Evolutionary conservation across 495 filamentous ascomycete species (phyloP).

Genomic region (Saxophila tyrrhenica): DNA sequence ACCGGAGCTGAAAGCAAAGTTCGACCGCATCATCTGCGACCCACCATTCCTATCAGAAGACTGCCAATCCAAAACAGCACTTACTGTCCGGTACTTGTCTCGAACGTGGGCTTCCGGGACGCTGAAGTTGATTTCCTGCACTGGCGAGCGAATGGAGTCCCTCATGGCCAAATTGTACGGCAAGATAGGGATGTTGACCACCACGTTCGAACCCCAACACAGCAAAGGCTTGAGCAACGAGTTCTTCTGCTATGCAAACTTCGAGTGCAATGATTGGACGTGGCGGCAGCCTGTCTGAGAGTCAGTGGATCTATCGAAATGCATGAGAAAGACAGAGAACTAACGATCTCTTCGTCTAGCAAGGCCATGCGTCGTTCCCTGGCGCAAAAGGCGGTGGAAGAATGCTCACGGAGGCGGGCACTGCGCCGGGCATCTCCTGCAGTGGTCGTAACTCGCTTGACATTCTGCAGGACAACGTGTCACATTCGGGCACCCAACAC

Average conservation of each 20-base stretch:
- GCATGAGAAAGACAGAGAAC: no score
- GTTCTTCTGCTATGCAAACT: slow-evolving; percentile 69
- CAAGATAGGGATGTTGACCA: slow-evolving; percentile 38
- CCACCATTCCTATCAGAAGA: slow-evolving; percentile 70
- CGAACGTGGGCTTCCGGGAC: slow-evolving; percentile 29
- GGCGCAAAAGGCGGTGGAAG: no score
- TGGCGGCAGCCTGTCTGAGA: slow-evolving; percentile 17
- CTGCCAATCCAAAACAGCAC: slow-evolving; percentile 70
- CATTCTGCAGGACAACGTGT: no score
- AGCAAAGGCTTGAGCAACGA: slow-evolving; percentile 60
- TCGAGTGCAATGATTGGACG: slow-evolving; percentile 47
- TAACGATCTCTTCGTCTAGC: no score
- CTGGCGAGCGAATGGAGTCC: slow-evolving; percentile 30
- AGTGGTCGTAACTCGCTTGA: no score
- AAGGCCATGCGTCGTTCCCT: no score
- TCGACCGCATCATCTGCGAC: slow-evolving; percentile 59
- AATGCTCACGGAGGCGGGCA: no score
- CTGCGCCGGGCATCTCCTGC: no score
- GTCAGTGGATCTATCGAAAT: no score
- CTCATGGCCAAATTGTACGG: slow-evolving; percentile 28
- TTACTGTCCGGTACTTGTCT: slow-evolving; percentile 60
- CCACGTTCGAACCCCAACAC: slow-evolving; percentile 52
- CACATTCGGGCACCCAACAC: no score
- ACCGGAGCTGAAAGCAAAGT: slow-evolving; percentile 46
- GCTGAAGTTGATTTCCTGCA: slow-evolving; percentile 28